Evolutionary conservation across 1,139 yeast species (phyloP).

Genomic region (Candida dubliniensis): DNA sequence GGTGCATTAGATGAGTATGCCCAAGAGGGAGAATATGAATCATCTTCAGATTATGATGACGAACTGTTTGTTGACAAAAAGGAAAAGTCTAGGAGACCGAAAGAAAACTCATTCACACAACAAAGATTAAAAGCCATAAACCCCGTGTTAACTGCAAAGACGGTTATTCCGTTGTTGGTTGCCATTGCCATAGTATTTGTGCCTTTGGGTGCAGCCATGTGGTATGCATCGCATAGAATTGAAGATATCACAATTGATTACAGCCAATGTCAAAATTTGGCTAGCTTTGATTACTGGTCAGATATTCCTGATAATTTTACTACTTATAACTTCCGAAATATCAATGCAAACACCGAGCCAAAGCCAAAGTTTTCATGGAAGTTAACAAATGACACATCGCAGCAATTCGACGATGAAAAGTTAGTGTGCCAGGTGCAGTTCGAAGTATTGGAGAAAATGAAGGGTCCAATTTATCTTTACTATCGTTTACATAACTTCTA

Average conservation of each 20-base stretch:
- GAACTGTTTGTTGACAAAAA: conserved; percentile 24
- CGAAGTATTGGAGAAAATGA: conserved; percentile 69
- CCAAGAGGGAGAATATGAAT: conserved; percentile 19
- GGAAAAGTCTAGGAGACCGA: conserved; percentile 52
- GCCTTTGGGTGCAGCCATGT: conserved; percentile 89
- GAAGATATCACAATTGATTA: conserved; percentile 84
- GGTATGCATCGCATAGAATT: conserved; percentile 74
- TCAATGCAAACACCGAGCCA: conserved; percentile 5
- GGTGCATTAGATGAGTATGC: background rate
- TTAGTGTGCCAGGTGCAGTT: conserved; percentile 78
- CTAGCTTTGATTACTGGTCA: conserved; percentile 51
- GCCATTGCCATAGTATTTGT: conserved; percentile 79
- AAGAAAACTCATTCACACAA: conserved; percentile 66
- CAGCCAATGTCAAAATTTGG: conserved; percentile 66
- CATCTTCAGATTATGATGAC: conserved; percentile 19
- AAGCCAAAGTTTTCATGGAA: conserved; percentile 50
- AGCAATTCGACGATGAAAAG: conserved; percentile 54
- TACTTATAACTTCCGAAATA: conserved; percentile 50
- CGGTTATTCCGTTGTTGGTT: conserved; percentile 80
- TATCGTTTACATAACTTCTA: conserved; percentile 81
- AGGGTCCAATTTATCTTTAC: conserved; percentile 75
- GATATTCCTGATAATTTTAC: conserved; percentile 64
- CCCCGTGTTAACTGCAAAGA: conserved; percentile 89
- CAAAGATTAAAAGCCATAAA: conserved; percentile 43
- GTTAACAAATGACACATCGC: conserved; percentile 49